These are phyloP conservation scores for Leishmania tropica DNA, from an alignment of 208 protist species.

Conservation along the genomic window DNA sequence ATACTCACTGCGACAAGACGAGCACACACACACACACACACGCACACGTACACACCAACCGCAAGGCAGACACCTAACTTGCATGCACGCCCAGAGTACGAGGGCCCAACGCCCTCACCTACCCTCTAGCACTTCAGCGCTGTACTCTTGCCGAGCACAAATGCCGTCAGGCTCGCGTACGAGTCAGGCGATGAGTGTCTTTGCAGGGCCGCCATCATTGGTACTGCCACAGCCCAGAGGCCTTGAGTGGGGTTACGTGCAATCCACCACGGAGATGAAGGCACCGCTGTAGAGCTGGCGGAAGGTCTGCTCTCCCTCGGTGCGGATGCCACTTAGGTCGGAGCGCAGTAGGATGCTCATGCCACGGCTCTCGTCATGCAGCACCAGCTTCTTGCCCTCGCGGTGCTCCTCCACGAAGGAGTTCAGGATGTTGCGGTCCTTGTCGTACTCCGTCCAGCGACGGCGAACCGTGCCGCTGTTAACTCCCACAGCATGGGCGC, in stretches of 20 bases:
- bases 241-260: constrained; percentile 37
- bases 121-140: not conserved
- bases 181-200: not conserved
- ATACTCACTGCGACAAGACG: not conserved
- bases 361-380: constrained; percentile 41
- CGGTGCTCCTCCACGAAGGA: constrained; percentile 50
- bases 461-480: not conserved
- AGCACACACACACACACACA: not conserved
- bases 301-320: constrained; percentile 52
- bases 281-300: constrained; percentile 64
- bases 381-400: constrained; percentile 40
- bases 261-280: constrained; percentile 68
- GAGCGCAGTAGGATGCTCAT: constrained; percentile 61
- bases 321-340: constrained; percentile 62
- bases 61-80: not conserved
- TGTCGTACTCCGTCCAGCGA: constrained; percentile 66
- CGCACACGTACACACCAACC: not conserved
- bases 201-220: not conserved
- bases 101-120: not conserved
- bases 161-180: not conserved
- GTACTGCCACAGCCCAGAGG: not conserved
- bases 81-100: not conserved
- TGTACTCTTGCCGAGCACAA: not conserved
- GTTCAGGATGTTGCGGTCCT: constrained; percentile 25
- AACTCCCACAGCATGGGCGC: not conserved